Percentiles rank a stretch among this genome's conserved stretches.
Evolutionary conservation across 495 filamentous ascomycete species (phyloP).

Genomic region (Trichocladium antarcticum): DNA sequence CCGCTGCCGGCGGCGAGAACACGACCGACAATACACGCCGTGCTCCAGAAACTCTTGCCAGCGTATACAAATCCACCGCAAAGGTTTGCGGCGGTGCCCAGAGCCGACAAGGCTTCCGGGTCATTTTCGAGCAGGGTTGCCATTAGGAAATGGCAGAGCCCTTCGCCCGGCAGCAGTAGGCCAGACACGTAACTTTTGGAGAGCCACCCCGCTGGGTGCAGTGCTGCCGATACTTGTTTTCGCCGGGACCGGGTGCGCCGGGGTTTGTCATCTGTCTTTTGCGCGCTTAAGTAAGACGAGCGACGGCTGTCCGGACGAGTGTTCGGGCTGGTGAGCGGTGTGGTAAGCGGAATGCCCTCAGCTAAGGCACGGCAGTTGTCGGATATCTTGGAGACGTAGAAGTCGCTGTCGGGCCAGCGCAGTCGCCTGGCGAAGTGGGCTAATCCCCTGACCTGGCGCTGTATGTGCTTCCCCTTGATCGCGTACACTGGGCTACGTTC

Average conservation of each 20-base stretch:
- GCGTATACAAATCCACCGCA: constrained; percentile 68
- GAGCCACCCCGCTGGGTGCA: constrained; percentile 60
- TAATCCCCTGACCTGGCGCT: constrained; percentile 44
- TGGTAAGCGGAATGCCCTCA: constrained; percentile 33
- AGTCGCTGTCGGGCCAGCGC: constrained; percentile 43
- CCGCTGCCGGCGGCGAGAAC: constrained; percentile 56
- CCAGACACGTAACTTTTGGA: constrained; percentile 70
- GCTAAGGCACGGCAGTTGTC: constrained; percentile 31
- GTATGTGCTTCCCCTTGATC: constrained; percentile 36
- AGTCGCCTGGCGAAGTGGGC: constrained; percentile 48
- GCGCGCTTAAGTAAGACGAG: constrained; percentile 33
- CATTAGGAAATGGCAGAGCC: constrained; percentile 64
- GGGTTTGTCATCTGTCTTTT: constrained; percentile 15
- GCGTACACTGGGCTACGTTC: constrained; percentile 29
- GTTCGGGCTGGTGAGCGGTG: constrained; percentile 28
- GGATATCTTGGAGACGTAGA: constrained; percentile 28
- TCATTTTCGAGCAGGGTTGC: constrained; percentile 70
- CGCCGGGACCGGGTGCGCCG: constrained; percentile 25
- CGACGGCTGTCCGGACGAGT: constrained; percentile 26
- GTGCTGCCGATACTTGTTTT: constrained; percentile 32
- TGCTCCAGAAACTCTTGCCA: constrained; percentile 73
- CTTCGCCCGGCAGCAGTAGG: constrained; percentile 65
- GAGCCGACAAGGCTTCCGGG: constrained; percentile 45
- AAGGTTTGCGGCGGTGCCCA: constrained; percentile 61
- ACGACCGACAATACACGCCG: constrained; percentile 61